Evolutionary conservation across 805 yeast species (phyloP).

Genomic region (Schwanniomyces occidentalis): DNA sequence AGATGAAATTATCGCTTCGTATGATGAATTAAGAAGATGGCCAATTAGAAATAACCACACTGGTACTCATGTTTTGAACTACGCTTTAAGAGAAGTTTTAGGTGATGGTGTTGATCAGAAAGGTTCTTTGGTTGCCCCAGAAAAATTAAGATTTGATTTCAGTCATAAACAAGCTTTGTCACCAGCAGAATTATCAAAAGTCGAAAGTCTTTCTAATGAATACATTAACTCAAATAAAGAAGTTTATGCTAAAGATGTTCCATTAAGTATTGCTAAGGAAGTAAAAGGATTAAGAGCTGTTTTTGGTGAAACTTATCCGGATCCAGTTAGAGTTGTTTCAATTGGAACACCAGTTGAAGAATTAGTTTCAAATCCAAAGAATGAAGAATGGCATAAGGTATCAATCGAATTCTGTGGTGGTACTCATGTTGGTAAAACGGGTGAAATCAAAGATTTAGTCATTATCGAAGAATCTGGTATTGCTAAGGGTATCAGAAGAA

Average conservation of each 20-base stretch:
- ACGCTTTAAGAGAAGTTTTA: conserved; percentile 79
- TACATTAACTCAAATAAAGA: conserved; percentile 67
- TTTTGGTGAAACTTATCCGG: conserved; percentile 98
- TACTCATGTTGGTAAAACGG: conserved; percentile 90
- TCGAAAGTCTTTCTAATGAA: conserved; percentile 73
- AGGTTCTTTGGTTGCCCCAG: conserved; percentile 95
- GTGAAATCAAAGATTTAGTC: conserved; percentile 89
- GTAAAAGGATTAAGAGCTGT: conserved; percentile 94
- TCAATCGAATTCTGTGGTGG: conserved; percentile 99
- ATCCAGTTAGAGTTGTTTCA: conserved; percentile 97
- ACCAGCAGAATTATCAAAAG: conserved; percentile 65
- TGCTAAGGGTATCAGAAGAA: conserved; percentile 98
- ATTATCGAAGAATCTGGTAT: conserved; percentile 94
- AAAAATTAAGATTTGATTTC: conserved; percentile 93
- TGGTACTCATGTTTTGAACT: conserved; percentile 93
- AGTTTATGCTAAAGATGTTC: conserved; percentile 84
- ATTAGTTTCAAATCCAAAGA: conserved; percentile 67
- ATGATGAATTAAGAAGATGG: conserved; percentile 92
- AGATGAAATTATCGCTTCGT: conserved; percentile 78
- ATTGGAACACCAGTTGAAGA: conserved; percentile 91
- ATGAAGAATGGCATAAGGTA: conserved; percentile 69
- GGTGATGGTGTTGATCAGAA: conserved; percentile 92
- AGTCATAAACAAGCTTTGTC: conserved; percentile 86
- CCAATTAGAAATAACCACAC: conserved; percentile 98
- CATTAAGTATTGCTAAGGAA: conserved; percentile 66